Percentiles rank a stretch among this genome's conserved stretches.
Conservation (phyloP, 495 filamentous ascomycete species). For the Neurospora cerealis region DNA sequence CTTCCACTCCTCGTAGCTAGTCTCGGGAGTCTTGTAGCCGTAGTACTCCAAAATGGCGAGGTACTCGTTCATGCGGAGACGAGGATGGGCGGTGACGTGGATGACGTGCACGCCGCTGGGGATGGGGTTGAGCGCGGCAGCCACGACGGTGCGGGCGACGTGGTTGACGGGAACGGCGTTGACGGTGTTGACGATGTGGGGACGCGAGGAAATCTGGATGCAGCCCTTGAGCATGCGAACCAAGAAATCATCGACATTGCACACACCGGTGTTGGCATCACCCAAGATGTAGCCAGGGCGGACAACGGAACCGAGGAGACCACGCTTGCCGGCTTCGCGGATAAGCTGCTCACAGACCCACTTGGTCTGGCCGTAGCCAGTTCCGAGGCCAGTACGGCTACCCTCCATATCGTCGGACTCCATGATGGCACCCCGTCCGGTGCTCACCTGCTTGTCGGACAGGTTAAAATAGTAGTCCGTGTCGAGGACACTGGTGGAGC, state of each 20-base stretch:
- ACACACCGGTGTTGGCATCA: conserved; percentile 59
- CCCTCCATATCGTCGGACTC: conserved; percentile 38
- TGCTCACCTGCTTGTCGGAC: conserved; percentile 47
- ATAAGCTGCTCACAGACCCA: conserved; percentile 63
- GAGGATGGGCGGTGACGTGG: conserved; percentile 63
- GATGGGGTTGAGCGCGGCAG: conserved; percentile 52
- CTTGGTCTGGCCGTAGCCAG: conserved; percentile 89
- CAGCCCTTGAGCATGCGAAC: conserved; percentile 85
- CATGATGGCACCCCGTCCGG: conserved; percentile 37
- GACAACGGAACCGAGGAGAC: conserved; percentile 65
- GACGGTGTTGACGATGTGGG: conserved; percentile 75
- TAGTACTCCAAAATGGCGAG: conserved; percentile 60
- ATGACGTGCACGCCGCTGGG: conserved; percentile 49
- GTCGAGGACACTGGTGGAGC: conserved; percentile 77
- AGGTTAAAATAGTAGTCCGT: conserved; percentile 66
- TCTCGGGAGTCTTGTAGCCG: conserved; percentile 64
- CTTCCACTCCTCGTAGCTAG: conserved; percentile 51
- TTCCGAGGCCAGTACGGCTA: conserved; percentile 38
- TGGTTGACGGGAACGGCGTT: conserved; percentile 87
- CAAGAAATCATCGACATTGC: conserved; percentile 87
- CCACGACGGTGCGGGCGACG: conserved; percentile 69
- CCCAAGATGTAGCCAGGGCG: conserved; percentile 84
- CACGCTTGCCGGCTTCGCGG: conserved; percentile 66
- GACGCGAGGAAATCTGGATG: conserved; percentile 63
- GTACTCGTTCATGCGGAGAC: conserved; percentile 71